Evolutionary conservation across 129 eudicot genomes (phyloP), one percentile per base, ranked within the genome.

Genomic region (Oenanthe sinensis): DNA sequence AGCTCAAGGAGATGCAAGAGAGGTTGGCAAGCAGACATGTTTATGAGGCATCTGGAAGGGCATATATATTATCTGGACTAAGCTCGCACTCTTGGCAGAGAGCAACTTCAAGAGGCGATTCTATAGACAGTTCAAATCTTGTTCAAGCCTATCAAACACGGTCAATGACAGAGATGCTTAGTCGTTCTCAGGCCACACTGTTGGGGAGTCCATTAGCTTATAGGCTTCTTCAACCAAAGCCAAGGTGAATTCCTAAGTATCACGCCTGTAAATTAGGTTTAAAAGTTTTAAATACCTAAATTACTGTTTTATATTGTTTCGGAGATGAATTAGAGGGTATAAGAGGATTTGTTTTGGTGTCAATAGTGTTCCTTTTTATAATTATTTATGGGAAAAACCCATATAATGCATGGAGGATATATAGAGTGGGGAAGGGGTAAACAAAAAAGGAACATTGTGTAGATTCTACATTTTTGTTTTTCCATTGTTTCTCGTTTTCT

Each of bases 61-160:
- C 97, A 2, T 92, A 92, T 54, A 84, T 92, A 55, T 77, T 92
- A 58, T 92, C 97, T 28, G 97, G 97, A 28, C 83, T 92, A 75
- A 92, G 97, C 86, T 92, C 97, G 26, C 97, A 92, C 83, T 92
- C 97, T 14, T 92, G 97, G 97, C 97, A 92, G 77, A 83, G 97
- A 77, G 97, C 97, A 67, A 92, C 97, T n/a, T 88, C 96, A 26
- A 85, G 98, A 49, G 98, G 98, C 37, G 94, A 93, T 83, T 93
- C 98, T 19, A 85, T 87, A 11, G 96, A 87, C 71, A 86, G 91
- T 26, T 90, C 94, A 22, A 90, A 91, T 78, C 88, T 89, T 52
- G 80, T 89, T 46, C 94, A 87, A 55, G 81, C 97, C 75, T 92
- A 90, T 75, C 96, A 90, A 81, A 92, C 97, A 81, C 97, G 88